These are phyloP conservation scores for Silene coronaria DNA, from an alignment of 179 eudicot genomes.

Conservation along the genomic window DNA sequence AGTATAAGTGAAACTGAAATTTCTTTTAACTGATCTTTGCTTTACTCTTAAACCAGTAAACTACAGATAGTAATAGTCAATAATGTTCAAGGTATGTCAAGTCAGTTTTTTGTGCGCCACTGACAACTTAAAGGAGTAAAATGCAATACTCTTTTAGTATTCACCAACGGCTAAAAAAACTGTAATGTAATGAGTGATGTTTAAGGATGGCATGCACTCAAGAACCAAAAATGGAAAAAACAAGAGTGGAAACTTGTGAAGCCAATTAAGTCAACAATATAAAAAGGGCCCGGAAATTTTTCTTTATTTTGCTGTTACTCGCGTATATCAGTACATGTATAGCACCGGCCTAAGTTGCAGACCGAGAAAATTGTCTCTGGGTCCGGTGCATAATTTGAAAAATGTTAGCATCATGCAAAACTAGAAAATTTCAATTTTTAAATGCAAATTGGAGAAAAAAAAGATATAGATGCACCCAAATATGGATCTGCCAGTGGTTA, in stretches of 20 bases:
- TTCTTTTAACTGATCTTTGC: constrained; percentile 46
- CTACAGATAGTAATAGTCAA: constrained; percentile 26
- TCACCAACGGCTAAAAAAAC: constrained; percentile 17
- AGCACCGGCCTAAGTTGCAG: neutral
- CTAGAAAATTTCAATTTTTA: neutral
- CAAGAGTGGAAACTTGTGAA: constrained; percentile 11
- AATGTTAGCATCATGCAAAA: neutral
- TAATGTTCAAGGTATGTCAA: constrained; percentile 13
- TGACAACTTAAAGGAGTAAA: constrained; percentile 2
- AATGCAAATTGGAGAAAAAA: too few species aligned
- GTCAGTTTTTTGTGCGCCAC: constrained; percentile 24
- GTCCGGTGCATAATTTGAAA: neutral
- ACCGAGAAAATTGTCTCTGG: neutral
- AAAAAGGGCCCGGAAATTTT: neutral
- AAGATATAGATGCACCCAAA: neutral
- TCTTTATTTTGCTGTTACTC: neutral
- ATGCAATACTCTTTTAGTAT: neutral
- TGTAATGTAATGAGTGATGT: constrained; percentile 13
- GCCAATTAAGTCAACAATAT: constrained; percentile 21
- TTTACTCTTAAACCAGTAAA: constrained; percentile 66
- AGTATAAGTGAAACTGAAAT: constrained; percentile 48
- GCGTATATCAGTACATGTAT: neutral
- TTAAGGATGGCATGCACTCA: neutral
- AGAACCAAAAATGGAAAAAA: constrained; percentile 15
- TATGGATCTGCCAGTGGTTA: neutral